Conservation (phyloP, 31 red algal species). For the Bonnemaisonia californica region DNA sequence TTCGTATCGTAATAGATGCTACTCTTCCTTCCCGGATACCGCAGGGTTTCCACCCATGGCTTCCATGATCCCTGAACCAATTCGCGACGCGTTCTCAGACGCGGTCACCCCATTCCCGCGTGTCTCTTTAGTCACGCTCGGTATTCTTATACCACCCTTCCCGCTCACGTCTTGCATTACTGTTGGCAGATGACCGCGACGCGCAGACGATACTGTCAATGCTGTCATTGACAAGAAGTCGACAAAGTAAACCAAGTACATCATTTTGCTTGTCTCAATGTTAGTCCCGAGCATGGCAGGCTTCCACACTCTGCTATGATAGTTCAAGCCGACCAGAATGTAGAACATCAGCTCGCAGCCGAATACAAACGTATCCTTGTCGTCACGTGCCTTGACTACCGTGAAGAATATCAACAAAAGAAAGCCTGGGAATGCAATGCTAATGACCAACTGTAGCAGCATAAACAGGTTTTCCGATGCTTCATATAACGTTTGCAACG, state of each 20-base stretch:
- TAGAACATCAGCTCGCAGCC: constrained; percentile 73
- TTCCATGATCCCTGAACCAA: no score
- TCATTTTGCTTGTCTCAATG: constrained; percentile 63
- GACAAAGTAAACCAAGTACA: constrained; percentile 72
- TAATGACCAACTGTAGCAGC: constrained; percentile 41
- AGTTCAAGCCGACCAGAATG: constrained; percentile 57
- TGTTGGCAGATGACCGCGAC: neutral
- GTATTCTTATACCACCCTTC: neutral
- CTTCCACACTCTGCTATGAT: constrained; percentile 56
- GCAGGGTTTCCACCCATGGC: no score
- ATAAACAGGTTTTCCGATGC: constrained; percentile 58
- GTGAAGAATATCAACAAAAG: constrained; percentile 29
- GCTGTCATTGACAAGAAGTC: constrained; percentile 73
- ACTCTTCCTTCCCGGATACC: no score
- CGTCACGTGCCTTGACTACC: constrained; percentile 32
- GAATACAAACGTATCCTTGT: constrained; percentile 57
- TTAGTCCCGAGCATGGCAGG: constrained; percentile 59
- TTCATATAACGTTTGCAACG: constrained; percentile 72
- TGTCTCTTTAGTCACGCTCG: neutral
- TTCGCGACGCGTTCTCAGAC: no score
- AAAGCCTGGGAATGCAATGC: constrained; percentile 50
- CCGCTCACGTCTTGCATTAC: neutral
- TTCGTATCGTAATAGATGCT: no score
- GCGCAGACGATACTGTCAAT: constrained; percentile 60
- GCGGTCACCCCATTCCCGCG: neutral